Conservation (phyloP, 768 basidiomycete species). For the Lactarius quietus region DNA sequence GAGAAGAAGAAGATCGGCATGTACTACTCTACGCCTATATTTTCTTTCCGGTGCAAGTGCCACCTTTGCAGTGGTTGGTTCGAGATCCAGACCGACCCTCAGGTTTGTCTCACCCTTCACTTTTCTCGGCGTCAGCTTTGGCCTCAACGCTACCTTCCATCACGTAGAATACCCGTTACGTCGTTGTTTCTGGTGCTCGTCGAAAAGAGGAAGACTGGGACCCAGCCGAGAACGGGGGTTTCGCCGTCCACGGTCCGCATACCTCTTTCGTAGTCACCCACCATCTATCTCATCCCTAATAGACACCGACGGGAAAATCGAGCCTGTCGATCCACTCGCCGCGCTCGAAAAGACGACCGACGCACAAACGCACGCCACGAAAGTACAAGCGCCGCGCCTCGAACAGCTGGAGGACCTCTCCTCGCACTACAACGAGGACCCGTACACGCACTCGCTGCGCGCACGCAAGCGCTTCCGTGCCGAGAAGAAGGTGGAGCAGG, state of each 20-base stretch:
- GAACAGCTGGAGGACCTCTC: constrained; percentile 75
- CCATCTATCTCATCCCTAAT: constrained; percentile 11
- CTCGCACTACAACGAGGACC: constrained; percentile 79
- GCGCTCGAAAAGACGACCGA: constrained; percentile 86
- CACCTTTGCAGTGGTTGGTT: constrained; percentile 97
- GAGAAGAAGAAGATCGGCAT: constrained; percentile 97
- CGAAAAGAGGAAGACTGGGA: constrained; percentile 97
- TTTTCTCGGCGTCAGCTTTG: background rate
- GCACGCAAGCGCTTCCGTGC: constrained; percentile 80
- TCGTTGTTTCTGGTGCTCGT: constrained; percentile 88
- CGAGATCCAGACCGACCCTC: constrained; percentile 95
- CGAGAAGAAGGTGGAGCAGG: constrained; percentile 77
- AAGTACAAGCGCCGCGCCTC: constrained; percentile 75
- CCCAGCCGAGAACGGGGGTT: constrained; percentile 94
- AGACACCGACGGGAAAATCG: constrained; percentile 67
- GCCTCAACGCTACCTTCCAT: background rate
- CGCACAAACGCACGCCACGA: constrained; percentile 65
- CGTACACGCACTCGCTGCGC: constrained; percentile 72
- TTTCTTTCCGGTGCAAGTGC: constrained; percentile 95
- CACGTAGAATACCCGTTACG: constrained; percentile 86
- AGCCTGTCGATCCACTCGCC: constrained; percentile 77
- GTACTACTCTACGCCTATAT: constrained; percentile 95
- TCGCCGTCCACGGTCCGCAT: constrained; percentile 72
- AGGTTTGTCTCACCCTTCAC: constrained; percentile 47
- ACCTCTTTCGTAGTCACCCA: background rate